Evolutionary conservation across 805 yeast genomes (phyloP).

Genomic region (Kockiozyma suomiensis): DNA sequence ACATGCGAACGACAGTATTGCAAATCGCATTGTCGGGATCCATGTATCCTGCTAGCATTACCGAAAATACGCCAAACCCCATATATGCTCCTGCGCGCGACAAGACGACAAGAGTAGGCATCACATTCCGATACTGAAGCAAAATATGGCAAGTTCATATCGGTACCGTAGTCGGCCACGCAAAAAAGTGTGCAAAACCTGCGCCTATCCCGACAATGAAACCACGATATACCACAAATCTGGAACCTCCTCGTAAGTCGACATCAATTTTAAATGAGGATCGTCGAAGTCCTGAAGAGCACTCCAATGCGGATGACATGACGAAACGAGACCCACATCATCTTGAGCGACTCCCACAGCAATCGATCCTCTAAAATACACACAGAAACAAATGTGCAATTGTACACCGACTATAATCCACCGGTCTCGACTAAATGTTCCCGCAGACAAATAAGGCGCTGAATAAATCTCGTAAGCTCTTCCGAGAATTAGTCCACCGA

Average conservation of each 20-base stretch:
- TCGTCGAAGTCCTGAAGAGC: slow-evolving; percentile 43
- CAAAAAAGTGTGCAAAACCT: slow-evolving; percentile 46
- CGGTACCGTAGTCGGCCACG: slow-evolving; percentile 45
- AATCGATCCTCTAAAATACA: slow-evolving; percentile 11
- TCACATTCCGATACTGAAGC: slow-evolving; percentile 39
- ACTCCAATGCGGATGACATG: slow-evolving; percentile 34
- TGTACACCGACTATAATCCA: slow-evolving; percentile 14
- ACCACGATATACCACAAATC: slow-evolving; percentile 53
- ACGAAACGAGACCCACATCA: slow-evolving; percentile 21
- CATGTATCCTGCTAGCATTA: slow-evolving; percentile 26
- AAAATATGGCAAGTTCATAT: slow-evolving; percentile 40
- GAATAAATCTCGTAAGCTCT: slow-evolving; percentile 52
- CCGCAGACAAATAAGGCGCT: slow-evolving; percentile 62
- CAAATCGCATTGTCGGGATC: slow-evolving; percentile 58
- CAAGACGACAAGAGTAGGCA: slow-evolving; percentile 40
- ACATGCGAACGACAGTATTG: slow-evolving; percentile 53
- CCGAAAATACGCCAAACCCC: slow-evolving; percentile 43
- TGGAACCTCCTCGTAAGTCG: slow-evolving; percentile 46
- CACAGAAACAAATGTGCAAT: slow-evolving; percentile 17
- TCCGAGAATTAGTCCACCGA: slow-evolving; percentile 51
- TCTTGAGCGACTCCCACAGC: slow-evolving; percentile 45
- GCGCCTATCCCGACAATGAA: slow-evolving; percentile 49
- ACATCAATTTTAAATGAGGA: slow-evolving; percentile 18
- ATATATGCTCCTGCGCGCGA: slow-evolving; percentile 47
- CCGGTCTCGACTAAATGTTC: slow-evolving; percentile 48